Percentiles rank a stretch among this genome's conserved stretches.
phyloP scores from a whole-genome alignment of 2,329 filamentous ascomycete species.

The Leptographium galeiforme region DNA sequence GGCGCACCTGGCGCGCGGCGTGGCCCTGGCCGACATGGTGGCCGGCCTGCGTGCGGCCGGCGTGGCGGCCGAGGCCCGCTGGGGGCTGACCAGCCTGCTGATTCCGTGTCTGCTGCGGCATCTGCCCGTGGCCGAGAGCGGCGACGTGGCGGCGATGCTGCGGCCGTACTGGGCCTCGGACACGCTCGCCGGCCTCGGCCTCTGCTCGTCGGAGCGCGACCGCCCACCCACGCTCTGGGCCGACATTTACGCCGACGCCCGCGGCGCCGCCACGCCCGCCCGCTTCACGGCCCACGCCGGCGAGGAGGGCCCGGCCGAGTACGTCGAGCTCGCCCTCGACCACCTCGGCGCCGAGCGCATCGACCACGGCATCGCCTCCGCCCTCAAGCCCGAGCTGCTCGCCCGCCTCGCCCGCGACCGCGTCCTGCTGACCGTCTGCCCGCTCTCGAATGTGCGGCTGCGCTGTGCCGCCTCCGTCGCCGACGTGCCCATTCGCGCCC shows the following conservation, averaged over 20 bases:
- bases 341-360: slow-evolving; percentile 50
- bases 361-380: slow-evolving; percentile 59
- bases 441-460: slow-evolving; percentile 56
- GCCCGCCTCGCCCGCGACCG: slow-evolving; percentile 40
- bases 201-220: slow-evolving; percentile 20
- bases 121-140: slow-evolving; percentile 45
- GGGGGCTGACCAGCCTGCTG: slow-evolving; percentile 47
- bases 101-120: slow-evolving; percentile 64
- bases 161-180: slow-evolving; percentile 23
- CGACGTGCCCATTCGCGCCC: slow-evolving; percentile 47
- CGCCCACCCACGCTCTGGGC: slow-evolving; percentile 39
- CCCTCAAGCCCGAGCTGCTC: slow-evolving; percentile 46
- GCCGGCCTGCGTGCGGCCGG: slow-evolving; percentile 49
- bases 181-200: slow-evolving; percentile 15
- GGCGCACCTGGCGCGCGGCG: slow-evolving; percentile 51
- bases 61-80: slow-evolving; percentile 42
- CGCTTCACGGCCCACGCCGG: slow-evolving; percentile 61
- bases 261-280: slow-evolving; percentile 24
- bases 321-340: slow-evolving; percentile 51
- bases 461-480: slow-evolving; percentile 37
- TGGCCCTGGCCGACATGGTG: slow-evolving; percentile 51
- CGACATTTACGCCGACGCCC: slow-evolving; percentile 44
- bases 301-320: slow-evolving; percentile 57
- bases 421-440: slow-evolving; percentile 57
- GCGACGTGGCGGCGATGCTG: slow-evolving; percentile 29